phyloP scores from a whole-genome alignment of 1,284 basidiomycete species.

The Microbotryum saponariae region DNA sequence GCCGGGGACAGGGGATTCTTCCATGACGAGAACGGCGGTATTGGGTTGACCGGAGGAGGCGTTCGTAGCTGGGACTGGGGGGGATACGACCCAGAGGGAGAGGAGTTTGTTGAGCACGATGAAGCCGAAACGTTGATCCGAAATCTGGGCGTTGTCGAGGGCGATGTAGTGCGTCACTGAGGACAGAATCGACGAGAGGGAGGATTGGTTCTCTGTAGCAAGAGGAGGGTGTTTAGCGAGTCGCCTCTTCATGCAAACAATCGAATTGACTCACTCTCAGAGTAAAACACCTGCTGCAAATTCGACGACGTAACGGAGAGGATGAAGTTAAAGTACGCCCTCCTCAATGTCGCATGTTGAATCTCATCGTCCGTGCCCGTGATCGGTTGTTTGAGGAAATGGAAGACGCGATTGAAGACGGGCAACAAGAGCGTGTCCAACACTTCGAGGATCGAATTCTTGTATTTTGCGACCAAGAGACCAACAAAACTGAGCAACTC shows the following conservation, averaged over 20 bases:
- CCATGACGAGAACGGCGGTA: constrained; percentile 26
- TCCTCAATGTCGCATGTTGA: constrained; percentile 76
- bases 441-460: constrained; percentile 71
- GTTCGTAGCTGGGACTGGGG: constrained; percentile 8
- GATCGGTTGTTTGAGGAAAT: constrained; percentile 70
- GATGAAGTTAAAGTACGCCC: constrained; percentile 78
- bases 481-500: constrained; percentile 95
- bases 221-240: constrained; percentile 9
- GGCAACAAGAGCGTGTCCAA: constrained; percentile 86
- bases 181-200: constrained; percentile 69
- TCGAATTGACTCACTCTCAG: constrained; percentile 58
- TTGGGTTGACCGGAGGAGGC: constrained; percentile 23
- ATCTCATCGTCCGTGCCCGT: constrained; percentile 86
- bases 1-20: constrained; percentile 59
- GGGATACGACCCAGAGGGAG: constrained; percentile 60
- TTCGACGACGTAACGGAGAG: constrained; percentile 73
- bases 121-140: constrained; percentile 72
- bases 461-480: constrained; percentile 82
- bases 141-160: constrained; percentile 58
- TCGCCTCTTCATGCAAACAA: constrained; percentile 11
- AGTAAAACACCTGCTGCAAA: constrained; percentile 76
- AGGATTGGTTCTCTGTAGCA: constrained; percentile 63
- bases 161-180: constrained; percentile 55
- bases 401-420: constrained; percentile 72
- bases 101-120: constrained; percentile 64